Base-by-base conservation (phyloP, 2,329 filamentous ascomycete genomes). In the Aspergillus caelatus region DNA sequence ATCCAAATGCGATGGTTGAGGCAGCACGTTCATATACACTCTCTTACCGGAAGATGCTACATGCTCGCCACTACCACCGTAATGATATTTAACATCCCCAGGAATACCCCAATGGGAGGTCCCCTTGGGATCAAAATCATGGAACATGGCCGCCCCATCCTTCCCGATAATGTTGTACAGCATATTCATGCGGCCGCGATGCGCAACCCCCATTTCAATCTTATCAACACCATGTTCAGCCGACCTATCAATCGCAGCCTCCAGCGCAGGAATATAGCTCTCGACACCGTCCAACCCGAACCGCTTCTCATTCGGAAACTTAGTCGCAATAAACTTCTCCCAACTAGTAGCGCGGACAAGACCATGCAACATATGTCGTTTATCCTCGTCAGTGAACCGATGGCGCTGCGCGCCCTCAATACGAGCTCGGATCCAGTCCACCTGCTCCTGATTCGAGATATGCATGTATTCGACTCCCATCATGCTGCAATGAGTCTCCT, bases 261-360 rank as follows among this genome's bases (percentile, higher is more conserved):
- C 99, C 95, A 99, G 98, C 79, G 95, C 95, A 28, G 95, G 95
- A 62, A 99, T 95, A 70, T 99, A 86, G 62, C 92, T 94, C 81
- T 99, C 95, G 75, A 94, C 96, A 77, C 95, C 95, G 83, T 99
- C 95, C 28, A 99, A 88, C 82, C 95, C 95, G 81, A 99, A 99
- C 76, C 95, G 92, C 87, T 99, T 99, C 83, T 98, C 95, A 81
- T 99, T 99, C 79, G 95, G 95, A 82, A 97, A 98, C 81, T 99
- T 99, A 62, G 93, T 97, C 61, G 95, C 89, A 70, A 96, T 84
- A 86, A 99, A 99, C 65, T 89, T 83, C 83, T 99, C 95, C 79
- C 99, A 99, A 81, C 92, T 97, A 67, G 94, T 96, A 78, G 92
- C 94, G 95, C 95, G 99, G 79, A 99, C 98, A 68, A 99, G 85